Base-by-base conservation (phyloP, 306 rosid species). In the Chamaecrista fasciculata region DNA sequence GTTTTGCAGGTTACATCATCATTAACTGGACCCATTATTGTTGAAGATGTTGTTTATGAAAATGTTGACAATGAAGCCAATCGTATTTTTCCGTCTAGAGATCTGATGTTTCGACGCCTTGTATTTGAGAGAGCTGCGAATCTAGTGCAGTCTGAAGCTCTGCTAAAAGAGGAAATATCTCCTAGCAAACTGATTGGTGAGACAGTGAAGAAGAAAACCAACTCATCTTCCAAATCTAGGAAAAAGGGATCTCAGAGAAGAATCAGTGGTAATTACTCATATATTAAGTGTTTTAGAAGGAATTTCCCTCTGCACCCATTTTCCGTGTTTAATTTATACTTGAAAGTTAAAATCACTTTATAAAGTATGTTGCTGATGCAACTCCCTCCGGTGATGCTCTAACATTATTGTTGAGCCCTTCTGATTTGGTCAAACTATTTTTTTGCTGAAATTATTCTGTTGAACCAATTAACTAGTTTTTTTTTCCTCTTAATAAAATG, bases 101-200 rank as follows among this genome's bases (percentile, higher is more conserved):
- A 86, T 29, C 78, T 90, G 81, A 74, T 79, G 70, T 93, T 90
- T 68, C 97, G 98, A 11, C 97, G 98, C 55, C 96, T 93, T 50
- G 78, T 93, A 56, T 93, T 93, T 51, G 90, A 90, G 83, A 85
- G 98, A 81, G 88, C 96, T 69, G 89, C 79, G 58, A 85, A 84
- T 77, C 81, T 93, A 62, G 98, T 93, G 77, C 98, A 93, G 87
- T 93, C 98, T 55, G 98, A 93, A 85, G 96, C 91, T 83, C 61
- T 93, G 69, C 76, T 93, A 42, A 83, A 37, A 37, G 85, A 52
- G 64, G 87, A 84, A 81, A 76, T 42, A 36, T 71, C 69, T 51
- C 48, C 71, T 59, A 69, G 68, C 46, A 81, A 73, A 70, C 42
- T 64, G 58, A 66, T 76, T 77, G 76, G 80, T 74, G 83, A 82